These are phyloP conservation scores for Medicago arabica DNA, from an alignment of 306 rosid species.

Conservation along the genomic window DNA sequence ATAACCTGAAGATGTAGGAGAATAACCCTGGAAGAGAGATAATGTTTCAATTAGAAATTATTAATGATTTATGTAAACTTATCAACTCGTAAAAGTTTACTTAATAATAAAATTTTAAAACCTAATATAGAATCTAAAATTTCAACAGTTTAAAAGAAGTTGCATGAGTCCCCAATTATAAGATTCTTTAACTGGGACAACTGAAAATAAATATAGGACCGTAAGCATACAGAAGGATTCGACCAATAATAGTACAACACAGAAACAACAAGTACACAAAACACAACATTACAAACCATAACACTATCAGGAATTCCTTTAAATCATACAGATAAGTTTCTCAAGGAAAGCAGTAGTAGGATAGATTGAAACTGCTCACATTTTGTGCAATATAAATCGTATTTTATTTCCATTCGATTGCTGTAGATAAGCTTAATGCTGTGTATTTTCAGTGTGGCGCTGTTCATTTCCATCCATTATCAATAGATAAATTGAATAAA, in stretches of 20 bases:
- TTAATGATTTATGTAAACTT: neutral
- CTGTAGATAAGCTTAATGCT: constrained; percentile 41
- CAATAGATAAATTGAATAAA: constrained; percentile 46
- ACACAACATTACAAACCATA: neutral
- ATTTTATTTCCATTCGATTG: constrained; percentile 14
- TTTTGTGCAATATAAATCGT: constrained; percentile 16
- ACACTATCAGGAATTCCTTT: constrained; percentile 15
- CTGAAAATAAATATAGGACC: constrained; percentile 3
- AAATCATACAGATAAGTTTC: constrained; percentile 10
- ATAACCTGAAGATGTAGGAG: constrained; percentile 31
- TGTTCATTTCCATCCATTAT: constrained; percentile 44
- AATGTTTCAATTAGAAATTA: neutral
- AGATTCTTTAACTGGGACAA: neutral
- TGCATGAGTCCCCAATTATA: neutral
- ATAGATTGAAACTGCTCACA: constrained; percentile 3
- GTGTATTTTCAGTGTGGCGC: constrained; percentile 52
- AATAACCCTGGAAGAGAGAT: constrained; percentile 19
- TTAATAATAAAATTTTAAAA: neutral
- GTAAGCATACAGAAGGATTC: neutral
- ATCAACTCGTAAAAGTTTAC: neutral
- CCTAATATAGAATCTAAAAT: neutral
- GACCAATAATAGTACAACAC: neutral
- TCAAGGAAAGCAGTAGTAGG: constrained; percentile 16
- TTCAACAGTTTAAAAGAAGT: neutral
- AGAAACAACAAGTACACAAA: neutral